phyloP scores from a whole-genome alignment of 495 filamentous ascomycete genomes.

The Penicillium ochrochloron region DNA sequence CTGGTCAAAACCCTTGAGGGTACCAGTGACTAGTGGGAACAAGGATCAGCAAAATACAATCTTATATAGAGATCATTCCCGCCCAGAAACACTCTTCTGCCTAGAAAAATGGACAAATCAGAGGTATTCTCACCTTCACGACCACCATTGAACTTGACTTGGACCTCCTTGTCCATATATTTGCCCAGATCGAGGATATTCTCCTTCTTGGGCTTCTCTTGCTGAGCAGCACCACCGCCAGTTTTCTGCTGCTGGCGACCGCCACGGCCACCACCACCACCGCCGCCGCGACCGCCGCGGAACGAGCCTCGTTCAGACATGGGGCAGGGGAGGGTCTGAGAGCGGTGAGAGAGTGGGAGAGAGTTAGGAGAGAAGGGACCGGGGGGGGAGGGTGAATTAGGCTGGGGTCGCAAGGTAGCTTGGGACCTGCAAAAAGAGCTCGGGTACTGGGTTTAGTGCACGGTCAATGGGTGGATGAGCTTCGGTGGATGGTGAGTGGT shows the following conservation, averaged over 20 bases:
- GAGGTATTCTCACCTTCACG: constrained; percentile 72
- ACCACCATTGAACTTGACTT: constrained; percentile 95
- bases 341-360: constrained; percentile 17
- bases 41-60: constrained; percentile 8
- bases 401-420: not conserved
- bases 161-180: constrained; percentile 95
- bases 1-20: constrained; percentile 92
- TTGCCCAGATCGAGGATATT: constrained; percentile 94
- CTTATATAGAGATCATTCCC: not conserved
- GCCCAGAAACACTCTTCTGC: not conserved
- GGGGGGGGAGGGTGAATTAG: not conserved
- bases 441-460: not conserved
- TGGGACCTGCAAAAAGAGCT: not conserved
- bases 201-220: constrained; percentile 91
- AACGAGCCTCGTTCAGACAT: constrained; percentile 75
- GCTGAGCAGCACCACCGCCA: constrained; percentile 55
- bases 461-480: not conserved
- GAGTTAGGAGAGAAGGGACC: not conserved
- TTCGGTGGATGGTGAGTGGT: not conserved
- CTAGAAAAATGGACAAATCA: not conserved
- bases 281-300: constrained; percentile 59
- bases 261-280: constrained; percentile 53
- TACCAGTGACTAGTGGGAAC: constrained; percentile 69
- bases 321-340: constrained; percentile 18
- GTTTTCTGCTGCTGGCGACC: constrained; percentile 48